A percentile compares a stretch with the other conserved stretches of the same genome.
Conservation (phyloP, 148 eudicot species). For the Drosera capensis region DNA sequence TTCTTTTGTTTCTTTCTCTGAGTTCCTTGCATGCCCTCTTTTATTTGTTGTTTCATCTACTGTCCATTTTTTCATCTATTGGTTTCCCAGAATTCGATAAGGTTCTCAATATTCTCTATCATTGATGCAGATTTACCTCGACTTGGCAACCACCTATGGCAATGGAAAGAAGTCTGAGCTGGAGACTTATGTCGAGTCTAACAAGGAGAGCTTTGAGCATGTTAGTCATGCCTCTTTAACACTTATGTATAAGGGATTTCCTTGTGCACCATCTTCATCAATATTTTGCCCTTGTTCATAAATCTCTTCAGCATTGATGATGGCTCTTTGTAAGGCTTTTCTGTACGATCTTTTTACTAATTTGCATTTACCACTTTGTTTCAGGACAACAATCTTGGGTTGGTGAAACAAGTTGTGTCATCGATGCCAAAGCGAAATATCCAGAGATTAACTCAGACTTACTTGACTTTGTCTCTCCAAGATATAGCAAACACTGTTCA, state of each 20-base stretch:
- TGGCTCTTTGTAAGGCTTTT: slow-evolving; percentile 1
- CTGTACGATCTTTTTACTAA: slow-evolving; percentile 1
- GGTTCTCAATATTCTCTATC: slow-evolving; percentile 1
- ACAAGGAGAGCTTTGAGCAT: slow-evolving; percentile 54
- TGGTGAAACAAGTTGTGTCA: slow-evolving; percentile 74
- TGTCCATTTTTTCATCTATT: too few relatives aligned
- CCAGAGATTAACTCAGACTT: slow-evolving; percentile 92
- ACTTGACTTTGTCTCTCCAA: slow-evolving; percentile 81
- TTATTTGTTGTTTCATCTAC: neutral
- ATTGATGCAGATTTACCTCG: slow-evolving; percentile 53
- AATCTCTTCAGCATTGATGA: neutral
- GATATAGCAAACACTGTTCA: slow-evolving; percentile 76
- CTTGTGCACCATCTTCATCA: neutral
- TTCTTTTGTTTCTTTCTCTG: neutral
- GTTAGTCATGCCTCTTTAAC: slow-evolving; percentile 25
- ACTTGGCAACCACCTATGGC: slow-evolving; percentile 49
- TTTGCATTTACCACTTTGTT: neutral
- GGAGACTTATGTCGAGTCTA: slow-evolving; percentile 29
- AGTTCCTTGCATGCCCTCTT: neutral
- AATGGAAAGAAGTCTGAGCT: slow-evolving; percentile 57
- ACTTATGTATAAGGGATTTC: too few relatives aligned
- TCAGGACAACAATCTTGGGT: slow-evolving; percentile 74
- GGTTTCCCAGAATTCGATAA: neutral
- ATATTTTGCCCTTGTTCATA: too few relatives aligned
- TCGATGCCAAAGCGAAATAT: slow-evolving; percentile 79